Percentiles rank a stretch among this genome's conserved stretches.
phyloP scores from a whole-genome alignment of 2,329 filamentous ascomycete species.

The Helotiales sp. region DNA sequence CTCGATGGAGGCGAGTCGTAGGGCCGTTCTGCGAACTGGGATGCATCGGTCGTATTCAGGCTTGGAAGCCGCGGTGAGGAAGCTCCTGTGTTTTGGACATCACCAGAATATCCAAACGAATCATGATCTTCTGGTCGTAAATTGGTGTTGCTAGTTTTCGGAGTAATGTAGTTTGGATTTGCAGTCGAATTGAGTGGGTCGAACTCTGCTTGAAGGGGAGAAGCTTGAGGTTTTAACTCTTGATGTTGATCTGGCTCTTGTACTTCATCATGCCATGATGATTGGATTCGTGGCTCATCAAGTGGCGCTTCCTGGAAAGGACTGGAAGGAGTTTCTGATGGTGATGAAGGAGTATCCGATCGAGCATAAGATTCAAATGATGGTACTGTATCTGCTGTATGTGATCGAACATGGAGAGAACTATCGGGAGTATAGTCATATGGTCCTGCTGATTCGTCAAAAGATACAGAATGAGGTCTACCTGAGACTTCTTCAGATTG shows the following conservation, averaged over 20 bases:
- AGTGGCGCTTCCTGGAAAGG: slow-evolving; percentile 11
- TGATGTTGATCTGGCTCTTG: slow-evolving; percentile 6
- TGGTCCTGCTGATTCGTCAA: background rate
- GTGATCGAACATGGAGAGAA: slow-evolving; percentile 17
- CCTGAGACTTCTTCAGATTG: background rate
- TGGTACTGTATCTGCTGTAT: slow-evolving; percentile 30
- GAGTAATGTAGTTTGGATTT: slow-evolving; percentile 19
- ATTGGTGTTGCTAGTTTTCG: slow-evolving; percentile 13
- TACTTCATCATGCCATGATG: slow-evolving; percentile 14
- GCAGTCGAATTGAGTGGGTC: slow-evolving; percentile 22
- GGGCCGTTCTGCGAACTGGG: slow-evolving; percentile 1
- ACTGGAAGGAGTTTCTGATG: slow-evolving; percentile 20
- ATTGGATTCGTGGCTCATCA: slow-evolving; percentile 18
- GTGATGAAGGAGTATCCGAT: slow-evolving; percentile 26
- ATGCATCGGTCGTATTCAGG: slow-evolving; percentile 2
- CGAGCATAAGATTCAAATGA: slow-evolving; percentile 26
- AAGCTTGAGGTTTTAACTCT: slow-evolving; percentile 15
- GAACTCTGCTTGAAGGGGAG: slow-evolving; percentile 20
- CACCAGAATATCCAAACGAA: background rate
- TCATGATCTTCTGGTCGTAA: background rate
- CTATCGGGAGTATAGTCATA: background rate
- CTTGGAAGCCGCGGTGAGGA: background rate
- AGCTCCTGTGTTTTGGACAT: background rate
- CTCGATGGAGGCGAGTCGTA: slow-evolving; percentile 9
- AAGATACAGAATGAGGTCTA: background rate